Base-by-base conservation (phyloP, 2,329 filamentous ascomycete genomes). In the Furcasterigmium sp. region DNA sequence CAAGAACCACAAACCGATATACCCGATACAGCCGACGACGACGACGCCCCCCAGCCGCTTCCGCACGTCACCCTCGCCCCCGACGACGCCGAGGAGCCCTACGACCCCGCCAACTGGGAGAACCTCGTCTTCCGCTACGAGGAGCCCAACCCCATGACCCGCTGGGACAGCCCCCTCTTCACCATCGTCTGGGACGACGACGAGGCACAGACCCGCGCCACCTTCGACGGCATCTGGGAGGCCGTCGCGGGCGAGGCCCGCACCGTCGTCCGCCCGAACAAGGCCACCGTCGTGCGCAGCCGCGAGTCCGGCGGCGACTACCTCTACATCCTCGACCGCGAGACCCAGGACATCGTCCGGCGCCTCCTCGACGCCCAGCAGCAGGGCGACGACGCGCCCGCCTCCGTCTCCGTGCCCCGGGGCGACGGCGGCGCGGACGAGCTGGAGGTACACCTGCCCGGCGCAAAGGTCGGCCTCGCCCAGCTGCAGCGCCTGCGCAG, bases 111-210 rank as follows among this genome's bases (percentile, higher is more conserved):
- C 14, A 84, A 87, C 58, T 88, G 87, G 72, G 85, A 90, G 50
- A 89, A 90, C 53, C 73, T 91, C 10, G 79, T 89, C 26, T 91
- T 88, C 58, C 75, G 87, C 43, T 91, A 91, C 59, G 87, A 94
- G 63, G 87, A 94, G 64, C 87, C 88, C 13, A 93, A 91, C 59
- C 79, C 83, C 18, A 91, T 91, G 85, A 84, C 78, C 3, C 71
- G 87, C 35, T 94, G 88, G 88, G 87, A 94, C 60, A 85, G 83
- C 43, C 87, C 88, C 2, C 73, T 93, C 3, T 93, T 91, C 63
- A 85, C 85, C 4, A 73, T 93, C 0, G 75, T 88, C 10, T 87
- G 84, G 73, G 83, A 90, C 36, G 88, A 94, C 58, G 76, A 76
- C 44, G 73, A 74, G 45, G 75, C 75, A n/a, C 80, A 81, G 55